Percentiles rank a stretch among this genome's conserved stretches.
Evolutionary conservation across 2,329 filamentous ascomycete species (phyloP).

Genomic region (Hypoxylon rubiginosum): DNA sequence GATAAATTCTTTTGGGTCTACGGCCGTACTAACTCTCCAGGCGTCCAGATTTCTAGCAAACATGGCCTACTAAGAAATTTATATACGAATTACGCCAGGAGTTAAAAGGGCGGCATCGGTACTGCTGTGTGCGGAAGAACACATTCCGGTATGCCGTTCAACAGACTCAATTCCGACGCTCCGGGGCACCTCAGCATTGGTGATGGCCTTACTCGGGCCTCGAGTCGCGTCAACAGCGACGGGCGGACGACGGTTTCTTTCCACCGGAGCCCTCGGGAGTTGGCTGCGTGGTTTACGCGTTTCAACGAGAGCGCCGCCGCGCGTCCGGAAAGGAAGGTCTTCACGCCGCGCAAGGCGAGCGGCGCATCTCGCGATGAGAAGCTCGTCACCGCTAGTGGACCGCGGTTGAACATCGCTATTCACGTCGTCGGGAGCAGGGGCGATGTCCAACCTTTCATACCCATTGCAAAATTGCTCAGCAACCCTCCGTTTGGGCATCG

Average conservation of each 20-base stretch:
- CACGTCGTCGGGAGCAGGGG: constrained; percentile 72
- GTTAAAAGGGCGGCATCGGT: background rate
- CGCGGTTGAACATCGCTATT: constrained; percentile 65
- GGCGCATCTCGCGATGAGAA: background rate
- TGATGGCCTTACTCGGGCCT: constrained; percentile 15
- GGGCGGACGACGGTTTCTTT: constrained; percentile 18
- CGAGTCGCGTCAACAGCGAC: constrained; percentile 19
- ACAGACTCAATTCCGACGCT: constrained; percentile 15
- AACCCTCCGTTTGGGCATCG: constrained; percentile 65
- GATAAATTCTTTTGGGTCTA: background rate
- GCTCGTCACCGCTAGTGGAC: background rate
- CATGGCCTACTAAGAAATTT: background rate
- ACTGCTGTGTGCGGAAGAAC: background rate
- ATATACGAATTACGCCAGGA: background rate
- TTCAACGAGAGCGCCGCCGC: background rate
- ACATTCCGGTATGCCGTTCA: constrained; percentile 14
- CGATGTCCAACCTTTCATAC: constrained; percentile 73
- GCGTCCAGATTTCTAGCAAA: background rate
- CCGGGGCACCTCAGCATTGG: constrained; percentile 17
- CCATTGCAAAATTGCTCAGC: constrained; percentile 65
- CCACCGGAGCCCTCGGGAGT: constrained; percentile 15
- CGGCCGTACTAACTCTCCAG: background rate
- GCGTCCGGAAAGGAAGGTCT: constrained; percentile 10
- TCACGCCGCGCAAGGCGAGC: background rate
- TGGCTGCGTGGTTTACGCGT: constrained; percentile 17